phyloP scores from a whole-genome alignment of 257 asterid genomes.

The Thymus quinquecostatus region DNA sequence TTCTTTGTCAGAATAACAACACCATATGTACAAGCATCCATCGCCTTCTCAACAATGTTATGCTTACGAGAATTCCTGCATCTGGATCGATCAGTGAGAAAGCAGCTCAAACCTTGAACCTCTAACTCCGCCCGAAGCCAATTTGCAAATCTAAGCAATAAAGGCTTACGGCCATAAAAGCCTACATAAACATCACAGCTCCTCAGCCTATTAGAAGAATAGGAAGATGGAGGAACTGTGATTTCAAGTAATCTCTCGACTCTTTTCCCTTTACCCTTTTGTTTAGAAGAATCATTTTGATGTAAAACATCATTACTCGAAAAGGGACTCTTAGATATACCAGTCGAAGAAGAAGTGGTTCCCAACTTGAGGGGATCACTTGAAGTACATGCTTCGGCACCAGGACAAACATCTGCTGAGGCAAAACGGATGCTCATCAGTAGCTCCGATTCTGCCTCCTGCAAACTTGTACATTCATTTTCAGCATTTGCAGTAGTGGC shows the following conservation, averaged over 20 bases:
- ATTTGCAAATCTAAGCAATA: constrained; percentile 68
- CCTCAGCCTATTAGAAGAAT: constrained; percentile 66
- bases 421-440: constrained; percentile 39
- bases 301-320: constrained; percentile 46
- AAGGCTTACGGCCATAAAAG: constrained; percentile 79
- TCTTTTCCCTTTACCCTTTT: constrained; percentile 52
- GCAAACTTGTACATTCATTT: constrained; percentile 34
- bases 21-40: constrained; percentile 84
- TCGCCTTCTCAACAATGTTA: constrained; percentile 64
- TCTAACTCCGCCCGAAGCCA: constrained; percentile 96
- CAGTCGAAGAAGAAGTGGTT: constrained; percentile 56
- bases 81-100: constrained; percentile 75
- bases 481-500: constrained; percentile 37
- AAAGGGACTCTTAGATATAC: constrained; percentile 49
- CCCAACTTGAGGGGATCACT: constrained; percentile 53
- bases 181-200: constrained; percentile 94
- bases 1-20: constrained; percentile 85
- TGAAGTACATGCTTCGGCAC: constrained; percentile 41
- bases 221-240: constrained; percentile 58
- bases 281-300: constrained; percentile 45
- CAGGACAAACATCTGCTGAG: constrained; percentile 44
- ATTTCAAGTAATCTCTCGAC: constrained; percentile 53
- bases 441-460: constrained; percentile 42
- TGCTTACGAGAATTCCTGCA: constrained; percentile 73
- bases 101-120: constrained; percentile 88